Conservation (phyloP, 345 rosid species). For the Fremontodendron californicum region DNA sequence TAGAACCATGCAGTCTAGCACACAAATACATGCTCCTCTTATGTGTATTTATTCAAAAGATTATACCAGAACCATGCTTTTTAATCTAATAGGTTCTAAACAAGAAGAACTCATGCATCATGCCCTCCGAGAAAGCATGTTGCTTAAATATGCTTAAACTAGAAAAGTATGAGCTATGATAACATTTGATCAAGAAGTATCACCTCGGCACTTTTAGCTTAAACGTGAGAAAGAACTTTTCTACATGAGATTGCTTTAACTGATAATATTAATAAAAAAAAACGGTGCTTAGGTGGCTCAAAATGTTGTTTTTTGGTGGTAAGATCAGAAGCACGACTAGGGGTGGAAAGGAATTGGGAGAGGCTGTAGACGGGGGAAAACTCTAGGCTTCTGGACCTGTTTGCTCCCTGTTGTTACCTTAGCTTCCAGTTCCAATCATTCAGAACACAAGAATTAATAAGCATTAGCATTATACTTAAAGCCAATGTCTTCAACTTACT, state of each 20-base stretch:
- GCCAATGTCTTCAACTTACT: slow-evolving; percentile 36
- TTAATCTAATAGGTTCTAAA: not conserved
- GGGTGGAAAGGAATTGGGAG: not conserved
- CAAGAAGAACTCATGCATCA: not conserved
- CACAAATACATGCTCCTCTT: not conserved
- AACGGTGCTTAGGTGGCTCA: not conserved
- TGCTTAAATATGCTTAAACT: not conserved
- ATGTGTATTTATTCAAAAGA: not conserved
- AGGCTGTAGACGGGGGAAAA: not conserved
- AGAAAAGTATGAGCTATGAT: not conserved
- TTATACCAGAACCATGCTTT: not conserved
- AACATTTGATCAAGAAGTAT: not conserved
- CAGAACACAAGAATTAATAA: not conserved
- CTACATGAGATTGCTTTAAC: not conserved
- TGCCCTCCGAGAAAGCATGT: not conserved
- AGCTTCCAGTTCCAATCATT: slow-evolving; percentile 17
- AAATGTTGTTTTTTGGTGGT: not conserved
- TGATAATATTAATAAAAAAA: not conserved
- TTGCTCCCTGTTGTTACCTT: not conserved
- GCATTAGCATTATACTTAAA: not conserved
- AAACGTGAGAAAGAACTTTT: not conserved
- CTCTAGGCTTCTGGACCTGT: not conserved
- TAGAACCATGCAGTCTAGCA: not conserved
- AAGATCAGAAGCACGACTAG: not conserved
- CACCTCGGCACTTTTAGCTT: not conserved